Evolutionary conservation across 192 early-diverging fungal species (phyloP).

Genomic region (Paraglomus brasilianum): DNA sequence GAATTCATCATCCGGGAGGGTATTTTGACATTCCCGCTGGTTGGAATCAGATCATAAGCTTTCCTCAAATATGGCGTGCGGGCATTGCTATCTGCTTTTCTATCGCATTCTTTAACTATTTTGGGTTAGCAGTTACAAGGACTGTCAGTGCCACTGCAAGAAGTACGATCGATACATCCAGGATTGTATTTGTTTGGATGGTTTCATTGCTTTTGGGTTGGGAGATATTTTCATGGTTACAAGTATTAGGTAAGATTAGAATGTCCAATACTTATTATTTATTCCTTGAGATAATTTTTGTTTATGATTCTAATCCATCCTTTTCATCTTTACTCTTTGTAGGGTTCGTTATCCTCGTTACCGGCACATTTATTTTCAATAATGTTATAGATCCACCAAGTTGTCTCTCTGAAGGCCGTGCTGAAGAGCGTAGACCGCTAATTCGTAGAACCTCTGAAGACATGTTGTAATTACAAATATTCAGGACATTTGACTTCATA

Average conservation of each 20-base stretch:
- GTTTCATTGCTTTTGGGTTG: conserved; percentile 87
- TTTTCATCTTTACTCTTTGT: conserved; percentile 18
- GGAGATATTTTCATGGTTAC: conserved; percentile 89
- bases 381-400: conserved; percentile 71
- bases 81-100: conserved; percentile 83
- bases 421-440: no score
- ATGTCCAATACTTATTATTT: conserved; percentile 20
- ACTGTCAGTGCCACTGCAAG: conserved; percentile 85
- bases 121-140: conserved; percentile 87
- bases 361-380: conserved; percentile 91
- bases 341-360: conserved; percentile 62
- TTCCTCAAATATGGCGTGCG: conserved; percentile 65
- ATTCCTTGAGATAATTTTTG: conserved; percentile 30
- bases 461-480: no score
- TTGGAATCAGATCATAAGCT: conserved; percentile 65
- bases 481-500: no score
- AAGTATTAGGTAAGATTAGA: conserved; percentile 78
- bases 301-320: conserved; percentile 42
- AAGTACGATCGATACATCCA: conserved; percentile 94
- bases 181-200: conserved; percentile 97
- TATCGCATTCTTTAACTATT: conserved; percentile 97
- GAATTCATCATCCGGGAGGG: conserved; percentile 64
- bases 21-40: conserved; percentile 82
- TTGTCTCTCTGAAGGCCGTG: conserved; percentile 29
- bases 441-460: no score